Percentiles rank a stretch among this genome's conserved stretches.
These are phyloP conservation scores for Dryadomyces quercivorus DNA, from an alignment of 2,329 filamentous ascomycete genomes.

Conservation along the genomic window DNA sequence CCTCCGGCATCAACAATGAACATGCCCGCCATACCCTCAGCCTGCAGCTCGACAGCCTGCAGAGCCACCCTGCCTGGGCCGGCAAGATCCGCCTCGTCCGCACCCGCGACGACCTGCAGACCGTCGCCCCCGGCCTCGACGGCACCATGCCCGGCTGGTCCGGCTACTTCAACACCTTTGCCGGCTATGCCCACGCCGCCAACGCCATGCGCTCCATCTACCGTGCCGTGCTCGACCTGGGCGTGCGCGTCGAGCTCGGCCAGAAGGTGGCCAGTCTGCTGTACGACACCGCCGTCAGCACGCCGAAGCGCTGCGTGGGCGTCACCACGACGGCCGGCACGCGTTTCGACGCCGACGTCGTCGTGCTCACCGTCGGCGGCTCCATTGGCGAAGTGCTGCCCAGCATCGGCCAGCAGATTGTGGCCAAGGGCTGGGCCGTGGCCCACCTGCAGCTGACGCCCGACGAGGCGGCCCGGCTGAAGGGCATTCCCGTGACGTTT, in stretches of 20 bases:
- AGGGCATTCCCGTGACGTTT: constrained; percentile 48
- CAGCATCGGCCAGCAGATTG: constrained; percentile 33
- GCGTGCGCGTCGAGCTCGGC: constrained; percentile 25
- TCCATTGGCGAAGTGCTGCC: constrained; percentile 32
- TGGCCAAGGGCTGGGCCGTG: constrained; percentile 46
- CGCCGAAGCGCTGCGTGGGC: constrained; percentile 13
- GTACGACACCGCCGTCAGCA: constrained; percentile 19
- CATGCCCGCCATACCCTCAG: constrained; percentile 34
- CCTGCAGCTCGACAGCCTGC: constrained; percentile 26
- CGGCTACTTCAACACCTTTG: constrained; percentile 46
- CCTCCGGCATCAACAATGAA: constrained; percentile 21
- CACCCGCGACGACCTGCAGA: constrained; percentile 4
- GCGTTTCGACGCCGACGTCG: constrained; percentile 21
- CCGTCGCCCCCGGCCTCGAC: constrained; percentile 25
- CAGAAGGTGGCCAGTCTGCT: constrained; percentile 24
- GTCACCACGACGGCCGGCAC: constrained; percentile 15
- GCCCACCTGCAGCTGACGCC: constrained; percentile 45
- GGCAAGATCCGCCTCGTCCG: constrained; percentile 20
- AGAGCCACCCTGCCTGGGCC: constrained; percentile 25
- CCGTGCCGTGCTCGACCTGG: constrained; percentile 22
- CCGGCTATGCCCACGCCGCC: constrained; percentile 43
- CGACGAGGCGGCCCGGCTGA: constrained; percentile 38
- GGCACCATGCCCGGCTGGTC: constrained; percentile 39
- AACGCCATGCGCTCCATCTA: constrained; percentile 37
- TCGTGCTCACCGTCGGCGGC: constrained; percentile 26